Evolutionary conservation across 2,329 filamentous ascomycete species (phyloP).

Genomic region (Colletotrichum euphorbiae): DNA sequence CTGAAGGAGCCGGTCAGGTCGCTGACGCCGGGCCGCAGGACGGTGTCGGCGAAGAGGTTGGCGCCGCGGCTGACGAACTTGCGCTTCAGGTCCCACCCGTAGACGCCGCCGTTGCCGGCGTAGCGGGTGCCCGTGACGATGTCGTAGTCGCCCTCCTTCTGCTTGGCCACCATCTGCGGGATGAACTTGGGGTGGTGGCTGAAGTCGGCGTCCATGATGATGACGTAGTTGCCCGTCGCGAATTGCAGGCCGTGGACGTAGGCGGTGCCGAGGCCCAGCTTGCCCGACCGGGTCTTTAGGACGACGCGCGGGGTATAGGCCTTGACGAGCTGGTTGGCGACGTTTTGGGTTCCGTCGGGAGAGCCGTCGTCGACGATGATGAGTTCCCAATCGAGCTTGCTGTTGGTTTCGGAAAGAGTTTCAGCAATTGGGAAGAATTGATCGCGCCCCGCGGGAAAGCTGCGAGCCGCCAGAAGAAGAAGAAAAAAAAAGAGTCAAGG

Average conservation of each 20-base stretch:
- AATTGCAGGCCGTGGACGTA: conserved; percentile 96
- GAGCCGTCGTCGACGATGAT: conserved; percentile 98
- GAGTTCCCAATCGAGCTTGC: conserved; percentile 95
- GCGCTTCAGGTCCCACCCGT: conserved; percentile 94
- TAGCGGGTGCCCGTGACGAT: conserved; percentile 98
- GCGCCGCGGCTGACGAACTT: conserved; percentile 88
- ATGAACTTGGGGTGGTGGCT: conserved; percentile 99
- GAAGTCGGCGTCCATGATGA: conserved; percentile 99
- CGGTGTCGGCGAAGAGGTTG: conserved; percentile 95
- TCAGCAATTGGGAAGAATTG: too few species aligned
- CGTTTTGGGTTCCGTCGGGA: conserved; percentile 91
- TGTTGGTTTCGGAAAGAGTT: conserved; percentile 49
- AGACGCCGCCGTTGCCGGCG: conserved; percentile 88
- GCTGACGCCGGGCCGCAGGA: conserved; percentile 91
- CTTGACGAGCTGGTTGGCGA: conserved; percentile 90
- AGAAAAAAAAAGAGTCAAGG: not conserved
- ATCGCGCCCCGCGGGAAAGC: not conserved
- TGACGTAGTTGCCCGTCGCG: conserved; percentile 91
- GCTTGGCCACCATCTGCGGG: conserved; percentile 87
- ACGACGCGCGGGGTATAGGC: conserved; percentile 84
- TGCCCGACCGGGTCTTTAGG: conserved; percentile 90
- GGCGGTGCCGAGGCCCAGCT: conserved; percentile 95
- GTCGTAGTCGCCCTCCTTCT: conserved; percentile 84
- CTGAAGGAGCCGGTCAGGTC: conserved; percentile 96
- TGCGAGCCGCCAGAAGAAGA: not conserved